Evolutionary conservation across 192 early-diverging fungal genomes (phyloP).

Genomic region (Coemansia furcata): DNA sequence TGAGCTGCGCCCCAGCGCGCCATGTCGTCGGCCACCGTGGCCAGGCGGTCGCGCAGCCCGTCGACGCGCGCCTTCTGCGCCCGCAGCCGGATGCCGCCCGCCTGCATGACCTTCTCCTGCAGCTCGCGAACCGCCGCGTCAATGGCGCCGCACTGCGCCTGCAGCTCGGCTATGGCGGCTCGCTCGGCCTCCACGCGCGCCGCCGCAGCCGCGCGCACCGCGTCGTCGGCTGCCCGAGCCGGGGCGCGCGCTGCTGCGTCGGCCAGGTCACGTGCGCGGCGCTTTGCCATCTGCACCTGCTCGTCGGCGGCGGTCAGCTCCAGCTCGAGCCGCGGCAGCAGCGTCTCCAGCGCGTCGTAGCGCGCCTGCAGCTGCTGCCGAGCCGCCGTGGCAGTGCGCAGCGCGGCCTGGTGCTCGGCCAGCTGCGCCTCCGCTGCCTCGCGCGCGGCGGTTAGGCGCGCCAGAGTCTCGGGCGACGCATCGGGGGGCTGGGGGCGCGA

Average conservation of each 20-base stretch:
- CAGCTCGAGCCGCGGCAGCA: conserved; percentile 68
- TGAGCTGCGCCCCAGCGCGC: conserved; percentile 75
- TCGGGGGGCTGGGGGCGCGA: conserved; percentile 61
- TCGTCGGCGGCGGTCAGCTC: conserved; percentile 66
- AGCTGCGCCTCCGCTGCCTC: conserved; percentile 58
- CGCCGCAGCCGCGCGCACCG: conserved; percentile 37
- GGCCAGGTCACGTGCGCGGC: conserved; percentile 56
- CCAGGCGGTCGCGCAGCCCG: conserved; percentile 75
- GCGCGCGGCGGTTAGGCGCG: conserved; percentile 58
- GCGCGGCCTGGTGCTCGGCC: conserved; percentile 46
- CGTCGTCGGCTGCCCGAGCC: neutral
- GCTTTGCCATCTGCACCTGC: conserved; percentile 66
- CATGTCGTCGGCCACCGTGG: conserved; percentile 61
- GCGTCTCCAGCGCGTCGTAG: conserved; percentile 60
- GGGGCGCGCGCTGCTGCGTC: conserved; percentile 22
- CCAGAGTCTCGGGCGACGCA: conserved; percentile 54
- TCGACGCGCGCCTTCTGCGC: conserved; percentile 84
- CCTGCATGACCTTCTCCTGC: conserved; percentile 88
- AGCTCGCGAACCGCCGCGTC: conserved; percentile 77
- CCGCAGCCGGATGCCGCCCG: conserved; percentile 84
- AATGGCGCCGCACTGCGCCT: conserved; percentile 60
- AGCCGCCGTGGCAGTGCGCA: conserved; percentile 26
- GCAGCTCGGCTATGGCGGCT: conserved; percentile 50
- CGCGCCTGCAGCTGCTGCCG: conserved; percentile 52
- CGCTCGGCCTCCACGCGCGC: conserved; percentile 51